phyloP scores from a whole-genome alignment of 352 stramenopile genomes.

The Phytophthora europaea region DNA sequence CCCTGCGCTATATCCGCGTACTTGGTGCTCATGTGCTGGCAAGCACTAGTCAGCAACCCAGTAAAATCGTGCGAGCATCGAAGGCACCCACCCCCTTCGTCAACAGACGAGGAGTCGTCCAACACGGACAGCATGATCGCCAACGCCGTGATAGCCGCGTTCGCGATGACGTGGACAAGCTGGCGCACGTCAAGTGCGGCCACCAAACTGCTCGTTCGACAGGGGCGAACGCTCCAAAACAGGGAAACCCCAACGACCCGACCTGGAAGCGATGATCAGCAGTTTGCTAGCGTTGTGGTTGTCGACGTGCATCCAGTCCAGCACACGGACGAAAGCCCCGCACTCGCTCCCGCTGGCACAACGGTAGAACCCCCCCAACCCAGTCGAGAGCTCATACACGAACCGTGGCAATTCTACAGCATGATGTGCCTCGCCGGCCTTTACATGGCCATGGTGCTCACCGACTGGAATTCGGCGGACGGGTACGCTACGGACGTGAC shows the following conservation, averaged over 20 bases:
- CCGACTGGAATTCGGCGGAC: conserved; percentile 93
- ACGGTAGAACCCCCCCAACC: conserved; percentile 56
- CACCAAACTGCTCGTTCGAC: conserved; percentile 69
- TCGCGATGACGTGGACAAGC: conserved; percentile 75
- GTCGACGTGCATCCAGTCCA: conserved; percentile 62
- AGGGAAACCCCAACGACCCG: neutral
- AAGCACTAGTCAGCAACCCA: conserved; percentile 70
- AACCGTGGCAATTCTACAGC: conserved; percentile 95
- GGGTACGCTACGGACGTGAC: conserved; percentile 38
- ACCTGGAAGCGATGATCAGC: neutral
- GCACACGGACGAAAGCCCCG: conserved; percentile 3
- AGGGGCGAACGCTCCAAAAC: neutral
- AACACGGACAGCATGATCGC: conserved; percentile 53
- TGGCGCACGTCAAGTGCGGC: conserved; percentile 76
- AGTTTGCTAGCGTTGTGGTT: conserved; percentile 42
- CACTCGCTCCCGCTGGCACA: conserved; percentile 32
- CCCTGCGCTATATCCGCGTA: conserved; percentile 81
- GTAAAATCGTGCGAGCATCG: conserved; percentile 51
- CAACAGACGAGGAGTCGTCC: conserved; percentile 7
- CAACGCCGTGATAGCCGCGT: conserved; percentile 67
- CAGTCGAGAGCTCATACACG: conserved; percentile 49
- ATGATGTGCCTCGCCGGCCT: conserved; percentile 93
- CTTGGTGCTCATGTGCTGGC: conserved; percentile 82
- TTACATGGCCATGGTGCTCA: conserved; percentile 97
- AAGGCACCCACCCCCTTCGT: conserved; percentile 16